Evolutionary conservation across 73 alveolate genomes (phyloP).

Genomic region (Blepharisma stoltei): DNA sequence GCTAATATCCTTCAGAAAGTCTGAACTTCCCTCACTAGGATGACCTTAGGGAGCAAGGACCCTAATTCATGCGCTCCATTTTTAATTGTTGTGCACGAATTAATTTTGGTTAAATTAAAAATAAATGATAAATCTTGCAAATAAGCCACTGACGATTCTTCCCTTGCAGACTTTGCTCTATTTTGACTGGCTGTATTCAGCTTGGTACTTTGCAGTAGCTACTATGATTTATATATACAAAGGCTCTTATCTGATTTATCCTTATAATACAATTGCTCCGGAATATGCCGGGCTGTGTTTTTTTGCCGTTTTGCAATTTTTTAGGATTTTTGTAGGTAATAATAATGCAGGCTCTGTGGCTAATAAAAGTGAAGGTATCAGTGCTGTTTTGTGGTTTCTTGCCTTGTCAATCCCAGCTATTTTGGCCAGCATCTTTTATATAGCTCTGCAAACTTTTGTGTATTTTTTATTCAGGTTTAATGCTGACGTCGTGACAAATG

Average conservation of each 20-base stretch:
- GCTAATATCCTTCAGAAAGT: too few species aligned
- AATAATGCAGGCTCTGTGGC: neutral
- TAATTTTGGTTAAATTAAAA: too few species aligned
- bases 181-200: constrained; percentile 38
- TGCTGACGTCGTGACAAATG: constrained; percentile 5
- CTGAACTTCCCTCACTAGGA: too few species aligned
- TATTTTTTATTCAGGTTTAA: neutral
- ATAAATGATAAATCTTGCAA: too few species aligned
- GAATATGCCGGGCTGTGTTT: constrained; percentile 27
- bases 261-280: constrained; percentile 33
- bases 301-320: constrained; percentile 24
- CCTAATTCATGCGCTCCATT: too few species aligned
- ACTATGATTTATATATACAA: constrained; percentile 33
- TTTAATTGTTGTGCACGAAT: too few species aligned
- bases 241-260: constrained; percentile 32
- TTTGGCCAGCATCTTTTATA: neutral
- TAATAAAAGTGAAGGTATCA: neutral
- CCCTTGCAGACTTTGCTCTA: constrained; percentile 34
- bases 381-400: constrained; percentile 13
- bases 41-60: too few species aligned
- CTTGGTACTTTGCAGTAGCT: constrained; percentile 28
- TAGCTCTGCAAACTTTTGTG: constrained; percentile 18
- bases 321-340: constrained; percentile 31
- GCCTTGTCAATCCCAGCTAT: neutral
- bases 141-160: constrained; percentile 3